phyloP scores from a whole-genome alignment of 1,139 yeast species.

The Suhomyces chickasaworum region DNA sequence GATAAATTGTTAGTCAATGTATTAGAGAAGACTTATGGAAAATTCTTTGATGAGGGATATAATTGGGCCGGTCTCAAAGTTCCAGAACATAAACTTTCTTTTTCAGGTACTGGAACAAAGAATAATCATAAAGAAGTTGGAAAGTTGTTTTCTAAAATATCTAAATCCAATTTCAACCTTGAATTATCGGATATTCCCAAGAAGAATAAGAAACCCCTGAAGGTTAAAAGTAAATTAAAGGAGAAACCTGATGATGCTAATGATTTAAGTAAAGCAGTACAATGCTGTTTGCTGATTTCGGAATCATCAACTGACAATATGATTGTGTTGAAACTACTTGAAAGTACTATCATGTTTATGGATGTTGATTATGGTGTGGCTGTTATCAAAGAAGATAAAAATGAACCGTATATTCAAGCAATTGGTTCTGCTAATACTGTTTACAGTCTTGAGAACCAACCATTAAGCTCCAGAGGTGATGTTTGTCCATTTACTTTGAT shows the following conservation, averaged over 20 bases:
- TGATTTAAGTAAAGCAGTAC: constrained; percentile 29
- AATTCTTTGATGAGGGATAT: constrained; percentile 20
- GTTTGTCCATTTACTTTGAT: constrained; percentile 49
- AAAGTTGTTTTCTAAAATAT: constrained; percentile 1
- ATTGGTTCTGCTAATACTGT: constrained; percentile 45
- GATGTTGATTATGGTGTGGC: constrained; percentile 52
- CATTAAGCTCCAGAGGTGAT: constrained; percentile 44
- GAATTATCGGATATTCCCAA: not conserved
- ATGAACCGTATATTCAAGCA: constrained; percentile 45
- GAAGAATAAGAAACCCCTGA: not conserved
- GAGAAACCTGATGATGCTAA: constrained; percentile 7
- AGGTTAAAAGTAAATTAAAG: not conserved
- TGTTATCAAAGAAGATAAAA: constrained; percentile 30
- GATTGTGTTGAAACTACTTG: constrained; percentile 43
- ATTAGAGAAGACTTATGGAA: constrained; percentile 22
- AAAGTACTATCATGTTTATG: constrained; percentile 43
- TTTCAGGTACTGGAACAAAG: not conserved
- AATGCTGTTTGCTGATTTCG: constrained; percentile 52
- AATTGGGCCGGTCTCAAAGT: constrained; percentile 38
- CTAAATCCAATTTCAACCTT: not conserved
- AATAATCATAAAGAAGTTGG: not conserved
- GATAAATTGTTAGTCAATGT: constrained; percentile 17
- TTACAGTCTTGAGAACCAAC: constrained; percentile 39
- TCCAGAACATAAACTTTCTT: constrained; percentile 5
- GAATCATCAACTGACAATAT: constrained; percentile 46